Percentiles rank a stretch among this genome's conserved stretches.
Evolutionary conservation across 2,329 filamentous ascomycete genomes (phyloP).

Genomic region (Endoconidiophora polonica): DNA sequence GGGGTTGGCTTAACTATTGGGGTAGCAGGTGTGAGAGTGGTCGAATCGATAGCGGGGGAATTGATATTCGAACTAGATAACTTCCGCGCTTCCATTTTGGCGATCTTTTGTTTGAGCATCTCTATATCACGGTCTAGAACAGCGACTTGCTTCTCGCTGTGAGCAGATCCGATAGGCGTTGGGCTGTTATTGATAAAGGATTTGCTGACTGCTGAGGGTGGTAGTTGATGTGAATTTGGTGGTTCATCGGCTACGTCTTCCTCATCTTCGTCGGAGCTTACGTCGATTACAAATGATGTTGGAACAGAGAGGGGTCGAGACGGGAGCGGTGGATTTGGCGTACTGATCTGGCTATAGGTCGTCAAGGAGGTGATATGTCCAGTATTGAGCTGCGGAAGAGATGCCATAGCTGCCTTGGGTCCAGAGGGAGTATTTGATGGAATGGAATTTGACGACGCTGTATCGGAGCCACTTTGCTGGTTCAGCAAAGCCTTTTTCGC

Average conservation of each 20-base stretch:
- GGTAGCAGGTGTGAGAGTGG: neutral
- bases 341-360: too few relatives aligned
- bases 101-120: conserved; percentile 41
- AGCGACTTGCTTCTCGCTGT: conserved; percentile 3
- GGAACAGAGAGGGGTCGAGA: conserved; percentile 1
- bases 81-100: conserved; percentile 40
- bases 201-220: conserved; percentile 2
- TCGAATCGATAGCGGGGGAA: neutral
- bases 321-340: neutral
- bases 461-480: neutral
- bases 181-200: neutral
- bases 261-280: conserved; percentile 12
- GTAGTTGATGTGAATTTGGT: neutral
- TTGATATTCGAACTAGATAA: conserved; percentile 15
- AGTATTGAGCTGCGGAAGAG: neutral
- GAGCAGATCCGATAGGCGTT: neutral
- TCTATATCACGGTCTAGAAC: conserved; percentile 39
- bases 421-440: conserved; percentile 3
- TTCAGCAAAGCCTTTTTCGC: conserved; percentile 18
- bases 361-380: too few relatives aligned
- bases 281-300: conserved; percentile 8
- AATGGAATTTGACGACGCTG: neutral
- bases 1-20: too few relatives aligned
- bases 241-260: conserved; percentile 1
- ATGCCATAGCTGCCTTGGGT: neutral